phyloP scores from a whole-genome alignment of 1,284 basidiomycete species.

The Sanghuangporus baumii region DNA sequence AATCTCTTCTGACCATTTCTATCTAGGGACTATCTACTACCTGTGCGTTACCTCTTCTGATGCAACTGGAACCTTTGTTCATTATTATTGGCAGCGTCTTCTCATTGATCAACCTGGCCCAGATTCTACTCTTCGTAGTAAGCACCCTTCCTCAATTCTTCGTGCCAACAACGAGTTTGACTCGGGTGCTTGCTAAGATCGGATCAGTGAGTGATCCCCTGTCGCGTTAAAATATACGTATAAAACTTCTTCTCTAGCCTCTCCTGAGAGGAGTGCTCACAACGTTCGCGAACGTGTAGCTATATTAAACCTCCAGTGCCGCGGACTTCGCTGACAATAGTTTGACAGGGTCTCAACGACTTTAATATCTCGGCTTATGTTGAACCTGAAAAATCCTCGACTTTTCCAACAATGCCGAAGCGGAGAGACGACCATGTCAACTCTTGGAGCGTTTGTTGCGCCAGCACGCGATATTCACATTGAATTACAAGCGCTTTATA shows the following conservation, averaged over 20 bases:
- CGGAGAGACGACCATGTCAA: neutral
- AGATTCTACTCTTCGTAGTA: neutral
- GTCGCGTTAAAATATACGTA: neutral
- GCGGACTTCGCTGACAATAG: neutral
- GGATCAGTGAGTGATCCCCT: neutral
- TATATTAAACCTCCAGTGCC: neutral
- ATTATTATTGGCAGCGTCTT: neutral
- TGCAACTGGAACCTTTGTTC: neutral
- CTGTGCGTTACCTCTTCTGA: neutral
- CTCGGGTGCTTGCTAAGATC: neutral
- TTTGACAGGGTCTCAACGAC: slow-evolving; percentile 9
- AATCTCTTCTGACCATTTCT: neutral
- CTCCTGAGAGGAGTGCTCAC: neutral
- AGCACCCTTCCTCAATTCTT: neutral
- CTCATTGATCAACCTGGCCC: neutral
- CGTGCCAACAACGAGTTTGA: neutral
- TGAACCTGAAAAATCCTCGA: slow-evolving; percentile 14
- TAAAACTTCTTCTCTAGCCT: neutral
- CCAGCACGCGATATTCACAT: neutral
- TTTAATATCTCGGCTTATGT: slow-evolving; percentile 15
- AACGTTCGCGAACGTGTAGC: neutral
- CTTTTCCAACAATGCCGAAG: neutral
- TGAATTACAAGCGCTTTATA: too few species aligned
- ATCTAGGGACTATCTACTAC: slow-evolving; percentile 15
- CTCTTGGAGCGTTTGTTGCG: neutral